phyloP scores from a whole-genome alignment of 208 protist species.

The Phytomonas francai region DNA sequence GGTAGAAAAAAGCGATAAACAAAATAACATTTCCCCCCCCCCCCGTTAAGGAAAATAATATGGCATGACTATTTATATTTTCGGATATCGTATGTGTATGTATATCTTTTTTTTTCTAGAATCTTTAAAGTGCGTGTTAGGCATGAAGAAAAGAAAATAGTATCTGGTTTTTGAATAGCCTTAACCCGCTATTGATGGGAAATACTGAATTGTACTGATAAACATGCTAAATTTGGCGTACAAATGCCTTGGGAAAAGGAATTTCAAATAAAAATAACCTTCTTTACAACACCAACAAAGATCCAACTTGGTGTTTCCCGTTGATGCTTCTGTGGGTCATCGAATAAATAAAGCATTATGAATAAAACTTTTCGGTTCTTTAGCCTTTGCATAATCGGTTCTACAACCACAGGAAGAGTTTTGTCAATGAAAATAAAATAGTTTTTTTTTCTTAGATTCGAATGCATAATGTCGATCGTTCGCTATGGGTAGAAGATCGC shows the following conservation, averaged over 20 bases:
- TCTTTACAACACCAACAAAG: background rate
- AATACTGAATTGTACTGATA: background rate
- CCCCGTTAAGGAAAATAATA: slow-evolving; percentile 5
- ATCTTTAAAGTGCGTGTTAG: background rate
- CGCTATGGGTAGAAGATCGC: slow-evolving; percentile 73
- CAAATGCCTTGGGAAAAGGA: background rate
- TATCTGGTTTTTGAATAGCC: background rate
- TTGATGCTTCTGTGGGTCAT: background rate
- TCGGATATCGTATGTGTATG: slow-evolving; percentile 4
- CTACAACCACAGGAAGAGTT: background rate
- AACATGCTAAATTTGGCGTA: background rate
- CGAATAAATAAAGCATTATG: too few species aligned
- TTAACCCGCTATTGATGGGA: background rate
- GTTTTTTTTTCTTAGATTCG: slow-evolving; percentile 11
- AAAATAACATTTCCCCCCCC: background rate
- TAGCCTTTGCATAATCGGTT: background rate
- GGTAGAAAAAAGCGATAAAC: background rate
- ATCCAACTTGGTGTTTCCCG: background rate
- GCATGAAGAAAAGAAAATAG: background rate
- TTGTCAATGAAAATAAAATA: background rate
- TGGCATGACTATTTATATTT: slow-evolving; percentile 3
- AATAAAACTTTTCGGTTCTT: too few species aligned
- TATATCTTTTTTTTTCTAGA: slow-evolving; percentile 12
- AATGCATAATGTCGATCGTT: slow-evolving; percentile 17
- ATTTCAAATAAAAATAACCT: background rate